Conservation (phyloP, 768 basidiomycete genomes). For the Rhodotorula taiwanensis region DNA sequence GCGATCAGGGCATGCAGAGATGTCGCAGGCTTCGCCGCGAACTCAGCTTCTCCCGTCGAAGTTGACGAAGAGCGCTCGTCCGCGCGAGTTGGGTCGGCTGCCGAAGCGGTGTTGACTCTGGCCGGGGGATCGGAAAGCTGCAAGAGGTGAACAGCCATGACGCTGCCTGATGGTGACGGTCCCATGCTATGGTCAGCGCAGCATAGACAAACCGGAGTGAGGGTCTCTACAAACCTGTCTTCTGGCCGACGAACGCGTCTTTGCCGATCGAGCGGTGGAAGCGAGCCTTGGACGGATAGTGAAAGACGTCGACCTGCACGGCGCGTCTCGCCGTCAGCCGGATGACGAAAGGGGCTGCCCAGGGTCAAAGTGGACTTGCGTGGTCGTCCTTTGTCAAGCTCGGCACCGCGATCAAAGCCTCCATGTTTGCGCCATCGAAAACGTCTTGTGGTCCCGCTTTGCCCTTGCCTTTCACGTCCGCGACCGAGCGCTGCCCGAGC, state of each 20-base stretch:
- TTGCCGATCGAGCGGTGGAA: conserved; percentile 81
- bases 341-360: too few species aligned
- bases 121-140: not conserved
- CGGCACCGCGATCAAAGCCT: conserved; percentile 68
- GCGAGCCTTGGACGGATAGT: conserved; percentile 60
- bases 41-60: not conserved
- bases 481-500: not conserved
- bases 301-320: conserved; percentile 86
- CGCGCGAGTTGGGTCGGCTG: not conserved
- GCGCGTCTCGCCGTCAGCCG: too few species aligned
- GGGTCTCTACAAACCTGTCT: too few species aligned
- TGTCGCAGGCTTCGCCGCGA: not conserved
- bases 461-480: not conserved
- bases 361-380: conserved; percentile 48
- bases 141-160: conserved; percentile 79
- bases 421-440: conserved; percentile 19
- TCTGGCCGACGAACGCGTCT: conserved; percentile 45
- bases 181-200: too few species aligned
- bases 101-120: not conserved
- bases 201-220: not conserved
- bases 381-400: conserved; percentile 81
- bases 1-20: conserved; percentile 60
- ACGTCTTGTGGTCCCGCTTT: not conserved
- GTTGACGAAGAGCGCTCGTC: not conserved
- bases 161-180: conserved; percentile 70